These are phyloP conservation scores for Carex scoparia DNA, from an alignment of 176 grass and related monocot species.

Conservation along the genomic window DNA sequence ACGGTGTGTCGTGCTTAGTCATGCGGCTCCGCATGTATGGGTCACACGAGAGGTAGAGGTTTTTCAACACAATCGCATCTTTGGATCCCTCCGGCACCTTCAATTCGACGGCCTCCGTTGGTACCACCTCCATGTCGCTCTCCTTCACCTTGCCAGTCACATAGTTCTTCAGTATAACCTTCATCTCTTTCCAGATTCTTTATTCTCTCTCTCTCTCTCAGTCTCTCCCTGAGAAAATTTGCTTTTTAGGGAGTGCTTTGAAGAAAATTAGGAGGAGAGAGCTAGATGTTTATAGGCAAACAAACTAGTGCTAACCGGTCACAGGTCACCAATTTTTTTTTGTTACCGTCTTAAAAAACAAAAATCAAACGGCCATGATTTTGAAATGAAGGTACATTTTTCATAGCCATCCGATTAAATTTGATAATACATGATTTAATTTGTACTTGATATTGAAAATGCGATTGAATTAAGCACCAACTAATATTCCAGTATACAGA, in stretches of 20 bases:
- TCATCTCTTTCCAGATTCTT: neutral
- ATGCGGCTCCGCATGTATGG: slow-evolving; percentile 59
- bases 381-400: no score
- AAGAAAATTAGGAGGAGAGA: neutral
- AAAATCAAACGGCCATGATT: no score
- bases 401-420: no score
- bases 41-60: slow-evolving; percentile 69
- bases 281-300: neutral
- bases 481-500: no score
- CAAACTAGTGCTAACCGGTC: neutral
- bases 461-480: no score
- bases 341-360: no score
- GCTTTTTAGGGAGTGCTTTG: neutral
- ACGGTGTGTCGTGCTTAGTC: slow-evolving; percentile 21
- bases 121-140: slow-evolving; percentile 48
- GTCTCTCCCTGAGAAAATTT: neutral
- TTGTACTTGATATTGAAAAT: no score
- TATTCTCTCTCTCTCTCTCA: neutral
- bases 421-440: no score
- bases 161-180: slow-evolving; percentile 41
- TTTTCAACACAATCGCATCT: slow-evolving; percentile 39
- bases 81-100: slow-evolving; percentile 25
- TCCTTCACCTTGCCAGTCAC: slow-evolving; percentile 30
- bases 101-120: neutral
- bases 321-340: no score